Percentiles rank a stretch among this genome's conserved stretches.
Conservation (phyloP, 345 rosid genomes). For the Limnanthes douglasii region DNA sequence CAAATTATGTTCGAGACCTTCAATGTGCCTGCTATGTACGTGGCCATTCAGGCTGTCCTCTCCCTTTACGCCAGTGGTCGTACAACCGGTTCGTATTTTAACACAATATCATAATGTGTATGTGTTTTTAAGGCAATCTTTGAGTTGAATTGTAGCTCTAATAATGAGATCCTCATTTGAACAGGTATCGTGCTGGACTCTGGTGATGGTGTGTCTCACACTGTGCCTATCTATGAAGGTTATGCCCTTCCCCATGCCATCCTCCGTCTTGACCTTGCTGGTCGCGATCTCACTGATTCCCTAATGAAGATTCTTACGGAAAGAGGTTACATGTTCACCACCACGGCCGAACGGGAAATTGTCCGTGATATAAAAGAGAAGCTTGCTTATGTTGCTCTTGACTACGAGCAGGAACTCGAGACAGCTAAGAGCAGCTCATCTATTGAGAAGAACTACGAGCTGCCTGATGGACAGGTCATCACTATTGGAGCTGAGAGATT, state of each 20-base stretch:
- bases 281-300: constrained; percentile 39
- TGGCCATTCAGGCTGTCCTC: constrained; percentile 26
- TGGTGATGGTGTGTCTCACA: constrained; percentile 39
- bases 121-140: background rate
- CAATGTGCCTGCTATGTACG: constrained; percentile 27
- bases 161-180: background rate
- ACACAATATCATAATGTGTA: background rate
- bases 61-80: constrained; percentile 35
- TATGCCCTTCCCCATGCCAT: constrained; percentile 42
- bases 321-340: constrained; percentile 42
- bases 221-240: constrained; percentile 41
- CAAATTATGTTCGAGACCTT: constrained; percentile 27
- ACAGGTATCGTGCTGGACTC: constrained; percentile 42
- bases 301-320: constrained; percentile 40
- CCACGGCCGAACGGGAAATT: constrained; percentile 42
- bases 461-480: constrained; percentile 34
- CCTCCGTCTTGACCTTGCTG: constrained; percentile 34
- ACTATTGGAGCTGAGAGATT: constrained; percentile 39
- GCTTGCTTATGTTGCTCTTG: constrained; percentile 35
- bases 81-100: constrained; percentile 17
- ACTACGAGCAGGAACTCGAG: constrained; percentile 37
- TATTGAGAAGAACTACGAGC: constrained; percentile 28
- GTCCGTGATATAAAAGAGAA: constrained; percentile 45
- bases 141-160: background rate
- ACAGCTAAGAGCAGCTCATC: constrained; percentile 33